Conservation (phyloP, 257 asterid species). For the Ehretia macrophylla region DNA sequence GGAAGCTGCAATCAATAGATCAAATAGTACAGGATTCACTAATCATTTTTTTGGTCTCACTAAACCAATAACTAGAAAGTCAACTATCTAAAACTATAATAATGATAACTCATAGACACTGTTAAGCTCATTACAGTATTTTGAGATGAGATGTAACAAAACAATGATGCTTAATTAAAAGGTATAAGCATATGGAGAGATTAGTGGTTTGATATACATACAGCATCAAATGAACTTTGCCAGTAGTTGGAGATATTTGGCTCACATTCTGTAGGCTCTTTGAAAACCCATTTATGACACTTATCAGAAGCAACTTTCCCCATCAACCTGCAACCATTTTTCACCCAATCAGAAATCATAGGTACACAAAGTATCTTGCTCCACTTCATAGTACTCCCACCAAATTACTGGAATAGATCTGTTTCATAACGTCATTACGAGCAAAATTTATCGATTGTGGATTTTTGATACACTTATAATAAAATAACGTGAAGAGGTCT, state of each 20-base stretch:
- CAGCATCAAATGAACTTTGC: conserved; percentile 99
- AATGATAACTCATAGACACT: too few relatives aligned
- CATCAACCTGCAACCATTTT: conserved; percentile 83
- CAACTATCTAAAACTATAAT: neutral
- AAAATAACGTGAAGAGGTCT: too few relatives aligned
- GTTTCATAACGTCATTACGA: too few relatives aligned
- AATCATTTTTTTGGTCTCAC: conserved; percentile 23
- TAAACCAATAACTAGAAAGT: conserved; percentile 37
- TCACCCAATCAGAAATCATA: conserved; percentile 31
- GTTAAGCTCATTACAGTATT: too few relatives aligned
- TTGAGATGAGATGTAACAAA: too few relatives aligned
- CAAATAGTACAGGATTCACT: conserved; percentile 26
- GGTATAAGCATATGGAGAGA: conserved; percentile 18
- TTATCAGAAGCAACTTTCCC: conserved; percentile 99
- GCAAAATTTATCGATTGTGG: too few relatives aligned
- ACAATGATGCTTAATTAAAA: neutral
- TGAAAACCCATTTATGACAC: conserved; percentile 99
- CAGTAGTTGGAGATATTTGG: conserved; percentile 96
- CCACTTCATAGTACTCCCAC: neutral
- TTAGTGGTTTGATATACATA: conserved; percentile 31
- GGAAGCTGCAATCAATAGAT: conserved; percentile 73
- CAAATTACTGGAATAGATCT: too few relatives aligned
- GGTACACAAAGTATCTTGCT: conserved; percentile 16
- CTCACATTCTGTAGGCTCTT: conserved; percentile 94
- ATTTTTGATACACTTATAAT: too few relatives aligned